These are phyloP conservation scores for Dentipellis sp. DNA, from an alignment of 768 basidiomycete species.

Conservation along the genomic window DNA sequence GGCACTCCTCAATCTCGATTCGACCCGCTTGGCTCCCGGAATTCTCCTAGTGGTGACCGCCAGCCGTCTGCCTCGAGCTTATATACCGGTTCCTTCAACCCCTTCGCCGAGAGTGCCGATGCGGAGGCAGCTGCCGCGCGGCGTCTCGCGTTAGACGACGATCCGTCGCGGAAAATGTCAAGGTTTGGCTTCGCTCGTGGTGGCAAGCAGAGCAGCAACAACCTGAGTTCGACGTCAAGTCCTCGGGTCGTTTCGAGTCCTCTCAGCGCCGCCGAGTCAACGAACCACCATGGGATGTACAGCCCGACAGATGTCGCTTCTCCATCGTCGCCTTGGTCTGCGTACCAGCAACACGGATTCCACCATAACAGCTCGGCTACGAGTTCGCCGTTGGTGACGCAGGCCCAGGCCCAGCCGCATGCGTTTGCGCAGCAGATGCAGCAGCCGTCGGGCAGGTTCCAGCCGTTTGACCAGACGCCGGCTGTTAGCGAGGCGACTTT, in stretches of 20 bases:
- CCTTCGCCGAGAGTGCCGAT: conserved; percentile 57
- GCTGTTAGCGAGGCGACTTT: conserved; percentile 67
- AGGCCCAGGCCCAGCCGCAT: conserved; percentile 32
- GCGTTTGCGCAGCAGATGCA: conserved; percentile 22
- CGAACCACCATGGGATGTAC: conserved; percentile 40
- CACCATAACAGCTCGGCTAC: conserved; percentile 30
- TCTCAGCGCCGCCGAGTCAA: conserved; percentile 35
- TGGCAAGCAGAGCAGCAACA: conserved; percentile 33
- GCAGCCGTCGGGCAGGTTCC: conserved; percentile 33
- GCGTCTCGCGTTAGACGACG: conserved; percentile 45
- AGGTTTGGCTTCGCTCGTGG: conserved; percentile 64
- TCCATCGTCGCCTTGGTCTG: conserved; percentile 36
- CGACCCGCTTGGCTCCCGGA: conserved; percentile 37
- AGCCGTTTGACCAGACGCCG: conserved; percentile 41
- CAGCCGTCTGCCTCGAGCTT: conserved; percentile 37
- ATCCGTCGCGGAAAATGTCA: conserved; percentile 57
- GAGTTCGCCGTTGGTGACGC: conserved; percentile 39
- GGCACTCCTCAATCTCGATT: conserved; percentile 43
- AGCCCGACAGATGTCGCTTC: conserved; percentile 26
- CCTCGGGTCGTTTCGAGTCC: conserved; percentile 51
- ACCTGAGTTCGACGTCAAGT: conserved; percentile 55
- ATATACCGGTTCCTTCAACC: conserved; percentile 75
- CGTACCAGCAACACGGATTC: conserved; percentile 31
- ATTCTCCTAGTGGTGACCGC: conserved; percentile 31
- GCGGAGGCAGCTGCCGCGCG: conserved; percentile 26